These are phyloP conservation scores for Fusarium begoniae DNA, from an alignment of 2,329 filamentous ascomycete species.

Conservation along the genomic window DNA sequence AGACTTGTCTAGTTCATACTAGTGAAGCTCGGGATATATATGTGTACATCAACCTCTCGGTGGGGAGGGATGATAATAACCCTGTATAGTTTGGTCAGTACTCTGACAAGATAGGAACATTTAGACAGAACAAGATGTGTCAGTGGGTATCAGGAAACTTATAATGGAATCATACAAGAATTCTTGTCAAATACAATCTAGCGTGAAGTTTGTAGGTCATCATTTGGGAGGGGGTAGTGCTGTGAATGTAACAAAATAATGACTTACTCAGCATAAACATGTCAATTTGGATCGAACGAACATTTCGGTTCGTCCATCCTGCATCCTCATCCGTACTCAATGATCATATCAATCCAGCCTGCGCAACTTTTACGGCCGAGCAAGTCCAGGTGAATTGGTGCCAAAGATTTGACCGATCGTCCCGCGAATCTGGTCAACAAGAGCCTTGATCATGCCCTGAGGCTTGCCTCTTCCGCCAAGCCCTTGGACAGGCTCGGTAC, in stretches of 20 bases:
- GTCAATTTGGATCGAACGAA: accelerated
- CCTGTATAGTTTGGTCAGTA: constrained; percentile 13
- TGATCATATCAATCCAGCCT: not conserved
- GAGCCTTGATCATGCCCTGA: constrained; percentile 72
- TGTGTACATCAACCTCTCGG: not conserved
- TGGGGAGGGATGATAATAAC: not conserved
- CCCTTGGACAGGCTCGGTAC: constrained; percentile 65
- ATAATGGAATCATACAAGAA: constrained; percentile 48
- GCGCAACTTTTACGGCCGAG: constrained; percentile 31
- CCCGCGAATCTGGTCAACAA: constrained; percentile 67
- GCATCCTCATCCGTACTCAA: not conserved
- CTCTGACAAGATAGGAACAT: not conserved
- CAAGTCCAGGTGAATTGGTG: constrained; percentile 37
- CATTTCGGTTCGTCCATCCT: not conserved
- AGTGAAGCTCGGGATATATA: not conserved
- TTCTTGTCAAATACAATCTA: constrained; percentile 60
- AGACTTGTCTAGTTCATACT: too few relatives aligned
- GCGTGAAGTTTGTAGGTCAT: constrained; percentile 54
- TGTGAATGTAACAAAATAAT: not conserved
- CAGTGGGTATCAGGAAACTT: constrained; percentile 45
- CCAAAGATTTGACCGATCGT: constrained; percentile 59
- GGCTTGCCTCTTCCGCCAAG: constrained; percentile 60
- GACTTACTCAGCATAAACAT: constrained; percentile 6
- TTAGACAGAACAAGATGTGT: not conserved
- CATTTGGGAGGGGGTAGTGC: constrained; percentile 35